A percentile compares a stretch with the other conserved stretches of the same genome.
These are phyloP conservation scores for Daldinia loculata DNA, from an alignment of 495 filamentous ascomycete species.

Conservation along the genomic window DNA sequence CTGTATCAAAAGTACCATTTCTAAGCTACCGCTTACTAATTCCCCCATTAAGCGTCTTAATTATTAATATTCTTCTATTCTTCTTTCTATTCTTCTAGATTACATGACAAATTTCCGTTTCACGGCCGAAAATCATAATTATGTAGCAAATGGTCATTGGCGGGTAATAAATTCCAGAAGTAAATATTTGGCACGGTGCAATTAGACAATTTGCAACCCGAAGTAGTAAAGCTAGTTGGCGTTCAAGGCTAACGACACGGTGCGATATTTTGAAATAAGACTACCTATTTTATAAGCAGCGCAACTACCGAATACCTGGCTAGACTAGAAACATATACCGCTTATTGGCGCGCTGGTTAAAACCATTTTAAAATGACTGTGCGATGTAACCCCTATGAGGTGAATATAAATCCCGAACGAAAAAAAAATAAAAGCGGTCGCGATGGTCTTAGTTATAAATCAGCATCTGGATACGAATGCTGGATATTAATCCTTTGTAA, in stretches of 20 bases:
- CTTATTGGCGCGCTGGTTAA: not conserved
- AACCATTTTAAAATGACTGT: not conserved
- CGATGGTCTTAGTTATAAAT: not conserved
- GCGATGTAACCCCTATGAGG: not conserved
- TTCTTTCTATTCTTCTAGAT: not conserved
- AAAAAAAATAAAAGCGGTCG: not conserved
- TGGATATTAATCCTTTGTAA: conserved; percentile 49
- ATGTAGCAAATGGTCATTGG: not conserved
- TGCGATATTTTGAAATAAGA: not conserved
- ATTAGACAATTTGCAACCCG: not conserved
- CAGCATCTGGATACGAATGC: not conserved
- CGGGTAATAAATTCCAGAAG: not conserved
- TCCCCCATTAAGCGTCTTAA: not conserved
- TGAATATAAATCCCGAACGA: not conserved
- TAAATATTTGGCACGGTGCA: not conserved
- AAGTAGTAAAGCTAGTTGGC: not conserved
- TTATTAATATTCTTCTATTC: conserved; percentile 7
- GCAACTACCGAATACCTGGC: not conserved
- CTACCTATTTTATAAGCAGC: not conserved
- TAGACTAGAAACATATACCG: not conserved
- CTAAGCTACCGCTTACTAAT: conserved; percentile 32
- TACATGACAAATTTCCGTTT: not conserved
- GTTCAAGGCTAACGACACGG: not conserved
- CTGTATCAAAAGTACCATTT: conserved; percentile 11
- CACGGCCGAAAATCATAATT: not conserved